phyloP scores from a whole-genome alignment of 2,329 filamentous ascomycete species.

The Sclerotiophoma versabilis region DNA sequence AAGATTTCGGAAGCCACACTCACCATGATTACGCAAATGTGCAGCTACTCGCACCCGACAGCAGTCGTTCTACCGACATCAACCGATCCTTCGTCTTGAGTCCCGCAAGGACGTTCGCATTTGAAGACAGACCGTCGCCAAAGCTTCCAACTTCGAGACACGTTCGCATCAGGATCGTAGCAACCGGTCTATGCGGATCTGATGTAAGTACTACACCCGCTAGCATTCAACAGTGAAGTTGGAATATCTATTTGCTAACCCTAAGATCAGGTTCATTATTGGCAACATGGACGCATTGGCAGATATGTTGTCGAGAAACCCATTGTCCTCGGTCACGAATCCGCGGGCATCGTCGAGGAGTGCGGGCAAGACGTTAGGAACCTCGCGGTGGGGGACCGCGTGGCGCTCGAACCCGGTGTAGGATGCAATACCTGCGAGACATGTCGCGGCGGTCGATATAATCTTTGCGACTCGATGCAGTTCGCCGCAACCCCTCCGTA shows the following conservation, averaged over 20 bases:
- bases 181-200: constrained; percentile 82
- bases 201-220: constrained; percentile 44
- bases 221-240: background rate
- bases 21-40: background rate
- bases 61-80: background rate
- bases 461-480: constrained; percentile 32
- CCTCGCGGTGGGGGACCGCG: constrained; percentile 34
- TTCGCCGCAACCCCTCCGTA: constrained; percentile 36
- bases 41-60: background rate
- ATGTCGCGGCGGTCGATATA: constrained; percentile 29
- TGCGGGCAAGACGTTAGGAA: constrained; percentile 31
- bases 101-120: constrained; percentile 45
- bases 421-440: constrained; percentile 29
- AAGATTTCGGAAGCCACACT: background rate
- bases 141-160: constrained; percentile 68
- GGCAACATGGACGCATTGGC: constrained; percentile 35
- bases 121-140: constrained; percentile 74
- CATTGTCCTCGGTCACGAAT: constrained; percentile 40
- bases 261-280: constrained; percentile 32
- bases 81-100: constrained; percentile 17
- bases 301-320: constrained; percentile 30
- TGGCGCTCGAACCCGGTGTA: constrained; percentile 38
- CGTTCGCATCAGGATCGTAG: constrained; percentile 78
- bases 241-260: too few relatives aligned
- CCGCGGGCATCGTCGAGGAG: constrained; percentile 32